Base-by-base conservation (phyloP, 345 rosid species). In the Lumnitzera littorea region DNA sequence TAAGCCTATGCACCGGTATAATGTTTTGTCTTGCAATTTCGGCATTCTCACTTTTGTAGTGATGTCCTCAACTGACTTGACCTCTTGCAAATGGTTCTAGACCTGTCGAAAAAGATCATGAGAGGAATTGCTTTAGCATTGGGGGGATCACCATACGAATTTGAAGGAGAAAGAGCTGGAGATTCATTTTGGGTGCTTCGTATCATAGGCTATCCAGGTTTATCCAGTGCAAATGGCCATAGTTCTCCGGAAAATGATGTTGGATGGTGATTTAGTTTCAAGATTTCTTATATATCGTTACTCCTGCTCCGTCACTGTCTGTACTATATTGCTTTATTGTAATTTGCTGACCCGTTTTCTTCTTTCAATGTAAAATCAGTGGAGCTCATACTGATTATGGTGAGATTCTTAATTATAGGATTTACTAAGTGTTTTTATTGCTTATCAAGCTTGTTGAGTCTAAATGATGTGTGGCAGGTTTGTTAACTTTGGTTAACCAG, bases 311-410 rank as follows among this genome's bases (percentile, higher is more conserved):
- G 29, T 52, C 51, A 53, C 23, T 46, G 63, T 47, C 67, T 48
- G 24, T 55, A 7, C 46, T 65, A 13, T 50, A 13, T 58, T 24
- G 61, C 66, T 53, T 13, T 49, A 24, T 55, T 15, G 25, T 24
- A 57, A 46, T 14, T 60, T 53, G 52, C 14, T 60, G 13, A 20
- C 52, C 48, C 57, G 54, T 54, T 47, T 53, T 52, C 36, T 55
- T 50, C 61, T 23, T 62, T 54, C 20, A 27, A 64, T 62, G 46
- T 29, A 60, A 72, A 51, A 59, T 62, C 71, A 92, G 96, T 29
- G 90, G 94, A 75, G 94, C 91, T 46, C 90, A 78, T 76, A 92
- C 96, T 6, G 98, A 92, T 61, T 87, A 92, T 67, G 96, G 91
- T 89, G 82, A 79, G 24, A 46, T 64, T 62, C 58, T 47, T 54